These are phyloP conservation scores for Thinopyrum elongatum DNA, from an alignment of 176 grass and related monocot genomes.

Conservation along the genomic window DNA sequence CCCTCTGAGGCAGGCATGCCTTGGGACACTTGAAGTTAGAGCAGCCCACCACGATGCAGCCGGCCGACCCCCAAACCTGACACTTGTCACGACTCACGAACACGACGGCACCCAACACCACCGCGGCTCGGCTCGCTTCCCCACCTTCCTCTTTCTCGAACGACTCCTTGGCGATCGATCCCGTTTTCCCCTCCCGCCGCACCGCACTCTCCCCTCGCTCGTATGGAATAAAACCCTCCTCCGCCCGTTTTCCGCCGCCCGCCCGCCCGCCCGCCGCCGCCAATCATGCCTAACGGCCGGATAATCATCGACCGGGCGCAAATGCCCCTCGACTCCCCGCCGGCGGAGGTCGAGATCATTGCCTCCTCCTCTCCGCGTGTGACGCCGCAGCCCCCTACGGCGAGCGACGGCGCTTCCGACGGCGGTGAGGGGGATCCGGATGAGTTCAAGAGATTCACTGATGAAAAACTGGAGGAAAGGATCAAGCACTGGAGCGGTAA, in stretches of 20 bases:
- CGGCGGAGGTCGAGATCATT: background rate
- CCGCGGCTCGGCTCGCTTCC: no score
- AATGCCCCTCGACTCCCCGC: background rate
- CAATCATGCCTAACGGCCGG: background rate
- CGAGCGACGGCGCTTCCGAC: background rate
- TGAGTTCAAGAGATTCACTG: background rate
- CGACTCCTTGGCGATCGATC: no score
- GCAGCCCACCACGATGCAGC: no score
- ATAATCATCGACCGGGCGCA: conserved; percentile 5
- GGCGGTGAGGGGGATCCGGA: background rate
- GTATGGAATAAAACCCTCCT: conserved; percentile 21
- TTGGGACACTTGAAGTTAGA: no score
- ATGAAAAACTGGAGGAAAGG: no score
- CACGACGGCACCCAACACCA: no score
- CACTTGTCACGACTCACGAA: no score
- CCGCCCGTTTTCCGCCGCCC: background rate
- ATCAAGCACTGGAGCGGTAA: no score
- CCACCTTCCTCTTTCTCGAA: no score
- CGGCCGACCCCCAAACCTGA: no score
- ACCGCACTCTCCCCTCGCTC: background rate
- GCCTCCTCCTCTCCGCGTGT: background rate
- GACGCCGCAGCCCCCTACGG: background rate
- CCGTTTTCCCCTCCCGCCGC: background rate
- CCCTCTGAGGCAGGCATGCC: no score
- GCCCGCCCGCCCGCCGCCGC: background rate